phyloP scores from a whole-genome alignment of 2,329 filamentous ascomycete genomes.

The Fusarium citri region DNA sequence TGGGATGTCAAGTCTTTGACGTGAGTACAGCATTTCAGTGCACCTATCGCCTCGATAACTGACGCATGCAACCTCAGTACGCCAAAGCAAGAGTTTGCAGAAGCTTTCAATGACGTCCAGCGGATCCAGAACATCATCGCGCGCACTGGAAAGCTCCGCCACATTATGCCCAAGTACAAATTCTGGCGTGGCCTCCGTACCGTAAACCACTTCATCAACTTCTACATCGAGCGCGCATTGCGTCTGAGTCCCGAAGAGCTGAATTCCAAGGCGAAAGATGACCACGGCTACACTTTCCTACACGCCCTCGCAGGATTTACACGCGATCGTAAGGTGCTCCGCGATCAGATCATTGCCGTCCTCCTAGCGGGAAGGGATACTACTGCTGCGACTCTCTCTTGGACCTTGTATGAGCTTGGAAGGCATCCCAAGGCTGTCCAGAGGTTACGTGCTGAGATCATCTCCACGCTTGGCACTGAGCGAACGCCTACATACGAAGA shows the following conservation, averaged over 20 bases:
- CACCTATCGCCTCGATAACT: background rate
- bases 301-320: conserved; percentile 87
- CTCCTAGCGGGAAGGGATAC: conserved; percentile 90
- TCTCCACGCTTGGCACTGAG: conserved; percentile 71
- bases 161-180: conserved; percentile 69
- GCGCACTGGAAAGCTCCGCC: conserved; percentile 71
- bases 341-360: conserved; percentile 85
- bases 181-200: conserved; percentile 74
- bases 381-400: conserved; percentile 83
- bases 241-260: conserved; percentile 77
- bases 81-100: conserved; percentile 76
- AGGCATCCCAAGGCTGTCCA: conserved; percentile 74
- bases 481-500: conserved; percentile 78
- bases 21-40: conserved; percentile 48
- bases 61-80: conserved; percentile 53
- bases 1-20: conserved; percentile 74
- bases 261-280: conserved; percentile 75
- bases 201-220: conserved; percentile 81
- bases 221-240: conserved; percentile 81
- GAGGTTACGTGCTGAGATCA: conserved; percentile 80
- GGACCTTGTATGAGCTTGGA: conserved; percentile 84
- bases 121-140: conserved; percentile 75
- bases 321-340: conserved; percentile 75
- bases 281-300: conserved; percentile 83
- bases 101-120: conserved; percentile 84